A percentile compares a stretch with the other conserved stretches of the same genome.
Evolutionary conservation across 352 stramenopile species (phyloP).

Genomic region (Phytophthora cryptogea): DNA sequence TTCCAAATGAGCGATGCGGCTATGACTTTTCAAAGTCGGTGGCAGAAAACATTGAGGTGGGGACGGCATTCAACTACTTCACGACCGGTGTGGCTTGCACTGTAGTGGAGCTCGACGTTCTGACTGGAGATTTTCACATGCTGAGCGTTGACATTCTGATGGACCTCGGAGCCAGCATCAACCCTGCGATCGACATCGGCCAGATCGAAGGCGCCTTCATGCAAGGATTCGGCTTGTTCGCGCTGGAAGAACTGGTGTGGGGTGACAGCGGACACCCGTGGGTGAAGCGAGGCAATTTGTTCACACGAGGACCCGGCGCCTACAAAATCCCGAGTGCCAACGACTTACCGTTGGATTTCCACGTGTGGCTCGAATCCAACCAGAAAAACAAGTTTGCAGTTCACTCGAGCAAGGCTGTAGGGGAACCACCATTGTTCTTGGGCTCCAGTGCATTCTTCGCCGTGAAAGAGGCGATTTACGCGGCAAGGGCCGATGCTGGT

Average conservation of each 20-base stretch:
- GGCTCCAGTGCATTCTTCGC: conserved; percentile 95
- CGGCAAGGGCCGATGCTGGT: conserved; percentile 72
- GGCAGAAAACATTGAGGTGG: conserved; percentile 87
- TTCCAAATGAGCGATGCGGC: conserved; percentile 90
- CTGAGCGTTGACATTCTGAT: conserved; percentile 85
- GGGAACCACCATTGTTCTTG: conserved; percentile 96
- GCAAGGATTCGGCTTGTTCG: conserved; percentile 95
- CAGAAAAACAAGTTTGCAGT: conserved; percentile 95
- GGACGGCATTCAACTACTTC: conserved; percentile 96
- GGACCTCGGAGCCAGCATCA: conserved; percentile 95
- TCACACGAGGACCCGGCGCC: conserved; percentile 93
- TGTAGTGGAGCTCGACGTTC: conserved; percentile 95
- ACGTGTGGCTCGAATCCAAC: conserved; percentile 94
- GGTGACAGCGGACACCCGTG: conserved; percentile 94
- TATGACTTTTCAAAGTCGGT: conserved; percentile 93
- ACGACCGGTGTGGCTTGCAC: conserved; percentile 94
- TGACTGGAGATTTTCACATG: conserved; percentile 94
- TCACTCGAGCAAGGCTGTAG: conserved; percentile 96
- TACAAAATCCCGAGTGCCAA: conserved; percentile 99
- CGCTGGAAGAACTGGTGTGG: conserved; percentile 95
- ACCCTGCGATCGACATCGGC: conserved; percentile 96
- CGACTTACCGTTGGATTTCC: conserved; percentile 94
- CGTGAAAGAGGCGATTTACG: conserved; percentile 94
- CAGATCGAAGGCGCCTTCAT: conserved; percentile 98
- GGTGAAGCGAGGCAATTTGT: conserved; percentile 91